phyloP scores from a whole-genome alignment of 2,329 filamentous ascomycete genomes.

The Fusarium verrucosum region DNA sequence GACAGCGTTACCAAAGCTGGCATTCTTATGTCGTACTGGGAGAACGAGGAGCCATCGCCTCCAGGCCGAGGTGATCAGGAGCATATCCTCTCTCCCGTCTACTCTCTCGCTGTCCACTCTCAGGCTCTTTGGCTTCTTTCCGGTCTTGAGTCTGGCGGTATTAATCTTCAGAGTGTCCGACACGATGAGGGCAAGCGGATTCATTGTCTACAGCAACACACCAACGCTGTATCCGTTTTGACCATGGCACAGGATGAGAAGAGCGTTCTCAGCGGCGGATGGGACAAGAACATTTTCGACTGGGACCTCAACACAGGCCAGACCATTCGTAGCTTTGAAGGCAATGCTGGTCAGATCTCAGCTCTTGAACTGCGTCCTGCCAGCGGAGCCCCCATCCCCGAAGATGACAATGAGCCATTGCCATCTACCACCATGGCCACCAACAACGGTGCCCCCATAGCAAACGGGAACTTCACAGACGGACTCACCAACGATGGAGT shows the following conservation, averaged over 20 bases:
- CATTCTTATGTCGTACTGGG: conserved; percentile 96
- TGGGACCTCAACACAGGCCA: conserved; percentile 94
- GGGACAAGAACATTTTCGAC: conserved; percentile 93
- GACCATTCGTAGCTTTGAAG: conserved; percentile 77
- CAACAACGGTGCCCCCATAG: conserved; percentile 72
- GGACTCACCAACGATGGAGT: conserved; percentile 33
- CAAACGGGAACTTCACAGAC: conserved; percentile 58
- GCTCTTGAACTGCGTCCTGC: conserved; percentile 85
- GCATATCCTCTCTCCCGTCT: conserved; percentile 82
- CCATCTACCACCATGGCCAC: conserved; percentile 76
- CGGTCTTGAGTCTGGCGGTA: conserved; percentile 87
- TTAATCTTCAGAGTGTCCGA: conserved; percentile 91
- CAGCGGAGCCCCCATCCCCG: conserved; percentile 78
- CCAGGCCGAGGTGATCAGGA: conserved; percentile 63
- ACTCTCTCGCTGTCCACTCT: conserved; percentile 90
- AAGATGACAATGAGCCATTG: conserved; percentile 69
- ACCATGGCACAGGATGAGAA: conserved; percentile 84
- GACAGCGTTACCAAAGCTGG: conserved; percentile 97
- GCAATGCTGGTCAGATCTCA: conserved; percentile 84
- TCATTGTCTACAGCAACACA: conserved; percentile 80
- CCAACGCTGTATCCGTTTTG: conserved; percentile 89
- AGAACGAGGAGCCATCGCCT: conserved; percentile 81
- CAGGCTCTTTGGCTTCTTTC: conserved; percentile 91
- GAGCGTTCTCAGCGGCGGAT: conserved; percentile 89
- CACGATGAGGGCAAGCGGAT: conserved; percentile 96